Conservation (phyloP, 1,139 yeast genomes). For the Groenewaldozyma sp. region DNA sequence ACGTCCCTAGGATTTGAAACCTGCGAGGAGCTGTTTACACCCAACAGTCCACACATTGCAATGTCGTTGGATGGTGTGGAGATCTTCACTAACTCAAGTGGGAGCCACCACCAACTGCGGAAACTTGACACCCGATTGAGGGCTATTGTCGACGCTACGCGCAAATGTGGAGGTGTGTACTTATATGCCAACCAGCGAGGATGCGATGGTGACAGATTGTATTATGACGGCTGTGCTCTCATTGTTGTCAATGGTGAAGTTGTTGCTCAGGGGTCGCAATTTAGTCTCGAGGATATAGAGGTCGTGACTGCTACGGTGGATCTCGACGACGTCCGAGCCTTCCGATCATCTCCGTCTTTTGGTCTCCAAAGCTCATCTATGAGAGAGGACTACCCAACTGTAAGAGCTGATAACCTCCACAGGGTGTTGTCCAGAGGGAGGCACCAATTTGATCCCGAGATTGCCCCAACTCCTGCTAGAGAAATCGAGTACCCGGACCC, state of each 20-base stretch:
- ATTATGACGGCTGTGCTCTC: slow-evolving; percentile 94
- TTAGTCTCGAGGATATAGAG: slow-evolving; percentile 82
- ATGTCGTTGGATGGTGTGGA: slow-evolving; percentile 95
- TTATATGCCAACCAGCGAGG: slow-evolving; percentile 92
- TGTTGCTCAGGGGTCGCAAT: slow-evolving; percentile 90
- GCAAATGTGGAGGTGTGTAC: slow-evolving; percentile 93
- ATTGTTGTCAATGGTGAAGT: slow-evolving; percentile 86
- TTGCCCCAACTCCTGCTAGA: slow-evolving; percentile 49
- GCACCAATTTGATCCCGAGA: slow-evolving; percentile 48
- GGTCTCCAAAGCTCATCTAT: slow-evolving; percentile 55
- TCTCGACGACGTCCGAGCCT: slow-evolving; percentile 79
- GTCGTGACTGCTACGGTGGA: slow-evolving; percentile 91
- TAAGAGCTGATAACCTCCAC: slow-evolving; percentile 36
- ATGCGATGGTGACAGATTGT: slow-evolving; percentile 94
- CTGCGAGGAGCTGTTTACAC: slow-evolving; percentile 95
- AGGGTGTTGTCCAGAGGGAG: slow-evolving; percentile 12
- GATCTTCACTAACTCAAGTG: slow-evolving; percentile 88
- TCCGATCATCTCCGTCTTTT: slow-evolving; percentile 62
- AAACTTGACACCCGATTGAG: slow-evolving; percentile 77
- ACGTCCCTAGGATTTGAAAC: slow-evolving; percentile 93
- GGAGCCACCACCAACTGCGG: slow-evolving; percentile 92
- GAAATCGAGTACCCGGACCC: slow-evolving; percentile 63
- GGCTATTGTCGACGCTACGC: slow-evolving; percentile 83
- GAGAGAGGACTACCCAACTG: slow-evolving; percentile 46
- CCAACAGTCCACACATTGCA: slow-evolving; percentile 86